Percentiles rank a stretch among this genome's conserved stretches.
Conservation (phyloP, 2,329 filamentous ascomycete species). For the Ceratocystiopsis sp. region DNA sequence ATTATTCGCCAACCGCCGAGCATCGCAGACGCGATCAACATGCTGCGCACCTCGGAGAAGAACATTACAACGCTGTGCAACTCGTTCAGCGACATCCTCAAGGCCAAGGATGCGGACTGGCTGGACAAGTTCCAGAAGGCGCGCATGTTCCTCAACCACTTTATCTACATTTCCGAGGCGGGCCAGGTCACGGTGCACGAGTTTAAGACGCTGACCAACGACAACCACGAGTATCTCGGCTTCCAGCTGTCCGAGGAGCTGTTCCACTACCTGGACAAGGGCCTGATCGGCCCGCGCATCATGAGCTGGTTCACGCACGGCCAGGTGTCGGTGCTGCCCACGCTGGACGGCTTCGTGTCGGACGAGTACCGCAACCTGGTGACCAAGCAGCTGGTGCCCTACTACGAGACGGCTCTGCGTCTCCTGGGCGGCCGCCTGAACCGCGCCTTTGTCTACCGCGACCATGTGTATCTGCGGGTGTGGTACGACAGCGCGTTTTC, state of each 20-base stretch:
- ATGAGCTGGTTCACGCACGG: conserved; percentile 70
- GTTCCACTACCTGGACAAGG: conserved; percentile 75
- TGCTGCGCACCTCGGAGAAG: conserved; percentile 55
- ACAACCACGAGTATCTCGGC: conserved; percentile 83
- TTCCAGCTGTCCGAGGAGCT: conserved; percentile 78
- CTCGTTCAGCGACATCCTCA: conserved; percentile 63
- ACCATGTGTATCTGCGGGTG: conserved; percentile 52
- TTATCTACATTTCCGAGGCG: conserved; percentile 61
- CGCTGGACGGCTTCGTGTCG: conserved; percentile 66
- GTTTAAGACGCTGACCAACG: conserved; percentile 48
- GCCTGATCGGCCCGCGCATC: conserved; percentile 61
- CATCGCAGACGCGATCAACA: conserved; percentile 60
- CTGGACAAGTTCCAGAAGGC: conserved; percentile 75
- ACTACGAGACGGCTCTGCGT: conserved; percentile 61
- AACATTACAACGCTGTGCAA: conserved; percentile 57
- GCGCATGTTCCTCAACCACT: conserved; percentile 71
- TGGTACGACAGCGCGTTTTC: conserved; percentile 67
- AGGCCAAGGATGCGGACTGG: conserved; percentile 56
- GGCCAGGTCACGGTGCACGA: conserved; percentile 65
- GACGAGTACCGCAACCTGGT: conserved; percentile 69
- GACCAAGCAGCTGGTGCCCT: conserved; percentile 52
- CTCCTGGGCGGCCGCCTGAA: conserved; percentile 67
- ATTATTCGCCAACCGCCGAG: conserved; percentile 39
- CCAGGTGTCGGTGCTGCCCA: conserved; percentile 63
- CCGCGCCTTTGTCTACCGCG: conserved; percentile 64